Conservation (phyloP, 495 filamentous ascomycete genomes). For the Neurospora sp. region DNA sequence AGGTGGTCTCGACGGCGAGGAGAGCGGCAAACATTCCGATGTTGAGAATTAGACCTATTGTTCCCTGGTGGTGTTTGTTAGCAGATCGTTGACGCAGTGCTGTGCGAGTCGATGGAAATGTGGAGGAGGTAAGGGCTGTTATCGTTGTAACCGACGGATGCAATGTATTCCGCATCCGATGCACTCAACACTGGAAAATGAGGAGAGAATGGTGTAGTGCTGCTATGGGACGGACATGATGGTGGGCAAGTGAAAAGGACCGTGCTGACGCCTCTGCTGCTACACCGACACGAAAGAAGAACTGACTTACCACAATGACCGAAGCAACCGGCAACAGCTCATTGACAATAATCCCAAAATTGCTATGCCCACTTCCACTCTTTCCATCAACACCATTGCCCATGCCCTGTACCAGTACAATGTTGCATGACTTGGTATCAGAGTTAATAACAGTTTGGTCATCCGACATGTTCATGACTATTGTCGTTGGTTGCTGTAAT, state of each 20-base stretch:
- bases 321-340: neutral
- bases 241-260: neutral
- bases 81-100: neutral
- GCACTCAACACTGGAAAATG: neutral
- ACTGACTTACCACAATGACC: neutral
- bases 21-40: conserved; percentile 13
- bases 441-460: neutral
- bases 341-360: neutral
- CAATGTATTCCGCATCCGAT: neutral
- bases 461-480: neutral
- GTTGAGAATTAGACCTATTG: conserved; percentile 14
- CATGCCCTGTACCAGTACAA: neutral
- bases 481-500: neutral
- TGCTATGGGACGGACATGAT: neutral
- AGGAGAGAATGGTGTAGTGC: neutral
- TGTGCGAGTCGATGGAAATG: neutral
- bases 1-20: conserved; percentile 11
- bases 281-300: neutral
- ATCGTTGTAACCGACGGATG: neutral
- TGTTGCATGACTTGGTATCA: neutral
- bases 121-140: neutral
- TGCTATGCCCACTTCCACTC: neutral
- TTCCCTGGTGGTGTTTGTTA: conserved; percentile 8
- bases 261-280: neutral
- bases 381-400: neutral